Base-by-base conservation (phyloP, 805 yeast genomes). In the Kodamaea laetipori region DNA sequence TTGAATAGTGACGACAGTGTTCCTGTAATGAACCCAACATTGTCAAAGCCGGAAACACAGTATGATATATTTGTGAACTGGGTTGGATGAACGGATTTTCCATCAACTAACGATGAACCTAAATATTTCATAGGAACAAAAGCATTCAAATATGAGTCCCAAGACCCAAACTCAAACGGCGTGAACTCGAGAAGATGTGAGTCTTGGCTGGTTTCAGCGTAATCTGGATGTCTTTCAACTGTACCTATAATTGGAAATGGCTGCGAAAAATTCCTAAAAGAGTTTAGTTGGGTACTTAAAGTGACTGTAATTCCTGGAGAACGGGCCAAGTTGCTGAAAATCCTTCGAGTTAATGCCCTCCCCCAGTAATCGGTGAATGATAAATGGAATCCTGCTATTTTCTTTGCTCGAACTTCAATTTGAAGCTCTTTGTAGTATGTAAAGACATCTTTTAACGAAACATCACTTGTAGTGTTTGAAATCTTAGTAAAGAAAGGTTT, bases 301-400 rank as follows among this genome's bases (percentile, higher is more conserved):
- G 74, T 67, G 17, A 77, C 49, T 0, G 78, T 67, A 2, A 57
- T 49, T 10, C 71, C 67, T 2, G 73, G 67, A 2, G 65, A 49
- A 24, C 69, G 47, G 4, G 65, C 57, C 8, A 56, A 40, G 17
- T 55, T 54, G 0, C 75, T 71, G 39, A 78, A 74, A 2, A 79
- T 62, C 27, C 63, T 67, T 44, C 77, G 65, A 2, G 79, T 66
- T 26, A 82, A 62, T 0, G 86, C 86, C 47, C 80, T 66, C 0
- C 86, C 87, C 84, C 86, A 80, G 52, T 81, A 82, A 53, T 82
- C 88, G 0, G 86, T 82, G 32, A 82, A 67, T 0, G 86, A 78
- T 0, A 80, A 62, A 13, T 72, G 71, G 51, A 76, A 79, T 0
- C 86, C 86, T 2, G 71, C 66, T 11, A 60, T 50, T 48, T 73